Percentiles rank a stretch among this genome's conserved stretches.
Evolutionary conservation across 192 early-diverging fungal species (phyloP).

Genomic region (Entomortierella chlamydospora): DNA sequence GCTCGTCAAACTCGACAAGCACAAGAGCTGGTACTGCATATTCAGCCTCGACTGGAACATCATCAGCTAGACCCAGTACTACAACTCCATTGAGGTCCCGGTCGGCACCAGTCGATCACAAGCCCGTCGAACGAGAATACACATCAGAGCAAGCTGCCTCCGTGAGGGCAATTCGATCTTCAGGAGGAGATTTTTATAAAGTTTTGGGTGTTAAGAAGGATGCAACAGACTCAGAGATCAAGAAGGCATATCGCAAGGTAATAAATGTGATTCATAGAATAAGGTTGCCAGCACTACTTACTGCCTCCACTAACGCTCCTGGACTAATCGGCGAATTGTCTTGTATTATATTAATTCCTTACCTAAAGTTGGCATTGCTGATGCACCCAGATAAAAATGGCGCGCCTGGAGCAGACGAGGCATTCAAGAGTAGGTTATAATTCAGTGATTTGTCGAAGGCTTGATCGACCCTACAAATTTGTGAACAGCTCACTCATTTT

Average conservation of each 20-base stretch:
- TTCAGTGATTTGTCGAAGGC: not conserved
- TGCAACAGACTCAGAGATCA: constrained; percentile 85
- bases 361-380: constrained; percentile 80
- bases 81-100: constrained; percentile 21
- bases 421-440: constrained; percentile 82
- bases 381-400: constrained; percentile 98
- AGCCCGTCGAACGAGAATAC: constrained; percentile 64
- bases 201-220: constrained; percentile 82
- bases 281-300: too few relatives aligned
- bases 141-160: constrained; percentile 83
- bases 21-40: constrained; percentile 3
- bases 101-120: constrained; percentile 42
- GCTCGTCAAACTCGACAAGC: constrained; percentile 1
- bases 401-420: constrained; percentile 95
- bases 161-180: constrained; percentile 81
- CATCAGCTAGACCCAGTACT: constrained; percentile 16
- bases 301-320: too few relatives aligned
- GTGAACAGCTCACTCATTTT: too few relatives aligned
- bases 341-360: not conserved
- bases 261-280: too few relatives aligned
- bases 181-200: constrained; percentile 85
- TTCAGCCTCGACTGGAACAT: constrained; percentile 30
- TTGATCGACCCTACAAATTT: not conserved
- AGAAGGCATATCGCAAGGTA: constrained; percentile 96
- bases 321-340: not conserved